Percentiles rank a stretch among this genome's conserved stretches.
phyloP scores from a whole-genome alignment of 768 basidiomycete species.

The Leccinum rimulosum region DNA sequence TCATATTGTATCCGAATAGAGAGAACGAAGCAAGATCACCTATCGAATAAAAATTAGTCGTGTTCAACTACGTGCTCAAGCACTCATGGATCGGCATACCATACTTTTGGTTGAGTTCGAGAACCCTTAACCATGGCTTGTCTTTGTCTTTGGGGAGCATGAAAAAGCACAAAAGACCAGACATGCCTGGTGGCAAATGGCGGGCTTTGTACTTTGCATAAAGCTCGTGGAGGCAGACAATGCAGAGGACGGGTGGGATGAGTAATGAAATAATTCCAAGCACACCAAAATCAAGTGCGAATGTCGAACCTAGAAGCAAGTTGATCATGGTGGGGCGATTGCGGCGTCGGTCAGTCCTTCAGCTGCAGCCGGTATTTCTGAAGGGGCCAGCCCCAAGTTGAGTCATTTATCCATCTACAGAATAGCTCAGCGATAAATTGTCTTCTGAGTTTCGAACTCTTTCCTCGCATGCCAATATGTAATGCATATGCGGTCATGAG shows the following conservation, averaged over 20 bases:
- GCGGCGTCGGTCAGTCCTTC: background rate
- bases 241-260: background rate
- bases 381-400: too few species aligned
- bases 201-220: constrained; percentile 1
- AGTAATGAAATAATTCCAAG: background rate
- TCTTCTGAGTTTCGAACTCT: too few species aligned
- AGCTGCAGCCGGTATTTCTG: background rate
- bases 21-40: constrained; percentile 16
- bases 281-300: background rate
- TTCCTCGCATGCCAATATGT: too few species aligned
- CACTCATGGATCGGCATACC: background rate
- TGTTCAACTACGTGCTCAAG: too few species aligned
- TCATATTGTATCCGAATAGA: constrained; percentile 32
- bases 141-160: constrained; percentile 8
- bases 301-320: background rate
- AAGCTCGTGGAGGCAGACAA: background rate
- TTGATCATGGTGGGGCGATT: background rate
- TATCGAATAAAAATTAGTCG: background rate
- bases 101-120: constrained; percentile 11
- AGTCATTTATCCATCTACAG: too few species aligned
- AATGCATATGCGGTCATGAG: too few species aligned
- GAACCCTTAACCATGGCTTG: constrained; percentile 11
- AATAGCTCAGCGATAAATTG: too few species aligned
- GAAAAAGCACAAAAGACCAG: constrained; percentile 11
- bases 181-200: constrained; percentile 15